These are phyloP conservation scores for Rasamsonia emersonii DNA, from an alignment of 2,329 filamentous ascomycete species.

Conservation along the genomic window DNA sequence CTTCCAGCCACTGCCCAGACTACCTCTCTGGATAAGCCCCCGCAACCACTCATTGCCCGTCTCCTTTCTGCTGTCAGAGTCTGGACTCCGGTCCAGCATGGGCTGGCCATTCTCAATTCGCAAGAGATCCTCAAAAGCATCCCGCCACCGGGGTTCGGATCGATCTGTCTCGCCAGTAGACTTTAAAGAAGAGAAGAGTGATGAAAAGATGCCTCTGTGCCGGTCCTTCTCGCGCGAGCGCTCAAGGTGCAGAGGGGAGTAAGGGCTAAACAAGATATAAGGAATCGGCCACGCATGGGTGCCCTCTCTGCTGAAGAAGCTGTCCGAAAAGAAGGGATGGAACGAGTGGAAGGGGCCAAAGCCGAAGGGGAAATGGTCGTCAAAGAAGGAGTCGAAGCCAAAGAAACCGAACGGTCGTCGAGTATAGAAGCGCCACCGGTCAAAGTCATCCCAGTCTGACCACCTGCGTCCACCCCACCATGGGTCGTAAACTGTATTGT, in stretches of 20 bases:
- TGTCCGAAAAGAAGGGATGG: slow-evolving; percentile 21
- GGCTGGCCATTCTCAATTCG: slow-evolving; percentile 38
- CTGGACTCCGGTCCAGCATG: slow-evolving; percentile 28
- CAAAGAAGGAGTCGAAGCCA: slow-evolving; percentile 27
- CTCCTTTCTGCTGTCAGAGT: slow-evolving; percentile 18
- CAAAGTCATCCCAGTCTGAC: slow-evolving; percentile 11
- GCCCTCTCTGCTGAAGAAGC: slow-evolving; percentile 26
- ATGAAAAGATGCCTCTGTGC: slow-evolving; percentile 24
- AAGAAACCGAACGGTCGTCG: slow-evolving; percentile 18
- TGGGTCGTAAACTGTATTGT: not conserved
- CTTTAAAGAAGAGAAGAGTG: slow-evolving; percentile 25
- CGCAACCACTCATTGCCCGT: slow-evolving; percentile 32
- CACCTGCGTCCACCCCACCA: slow-evolving; percentile 6
- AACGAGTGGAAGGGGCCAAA: slow-evolving; percentile 20
- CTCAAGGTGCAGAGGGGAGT: slow-evolving; percentile 49
- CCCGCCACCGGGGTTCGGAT: slow-evolving; percentile 41
- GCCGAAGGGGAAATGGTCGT: slow-evolving; percentile 22
- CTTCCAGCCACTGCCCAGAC: slow-evolving; percentile 33
- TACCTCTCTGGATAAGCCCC: slow-evolving; percentile 32
- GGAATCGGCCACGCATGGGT: slow-evolving; percentile 31
- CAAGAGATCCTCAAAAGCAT: slow-evolving; percentile 53
- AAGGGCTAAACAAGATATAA: slow-evolving; percentile 41
- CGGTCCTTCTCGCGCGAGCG: slow-evolving; percentile 21
- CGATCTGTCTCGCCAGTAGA: slow-evolving; percentile 24
- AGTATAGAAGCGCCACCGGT: slow-evolving; percentile 19